These are phyloP conservation scores for Paraphoma sp. DNA, from an alignment of 2,329 filamentous ascomycete species.

Conservation along the genomic window DNA sequence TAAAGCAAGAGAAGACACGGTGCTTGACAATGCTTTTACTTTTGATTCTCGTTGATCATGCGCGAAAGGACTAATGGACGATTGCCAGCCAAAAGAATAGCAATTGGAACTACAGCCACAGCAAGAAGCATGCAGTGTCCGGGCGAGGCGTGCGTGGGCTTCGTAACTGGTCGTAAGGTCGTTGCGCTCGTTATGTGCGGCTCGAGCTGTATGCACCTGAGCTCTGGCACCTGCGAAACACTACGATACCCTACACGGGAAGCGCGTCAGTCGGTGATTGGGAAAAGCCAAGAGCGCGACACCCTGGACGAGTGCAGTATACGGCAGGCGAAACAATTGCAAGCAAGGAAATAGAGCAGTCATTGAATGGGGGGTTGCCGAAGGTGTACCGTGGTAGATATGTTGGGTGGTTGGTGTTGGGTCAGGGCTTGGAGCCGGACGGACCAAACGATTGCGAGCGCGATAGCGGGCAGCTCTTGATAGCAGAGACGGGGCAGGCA, in stretches of 20 bases:
- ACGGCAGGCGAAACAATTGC: conserved; percentile 1
- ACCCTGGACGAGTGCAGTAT: conserved; percentile 17
- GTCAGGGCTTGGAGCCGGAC: conserved; percentile 2
- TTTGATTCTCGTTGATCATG: conserved; percentile 34
- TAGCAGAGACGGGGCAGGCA: background rate
- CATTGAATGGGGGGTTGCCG: conserved; percentile 36
- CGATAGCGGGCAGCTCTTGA: background rate
- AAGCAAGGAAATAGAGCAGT: background rate
- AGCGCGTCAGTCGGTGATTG: conserved; percentile 31
- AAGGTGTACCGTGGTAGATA: conserved; percentile 29
- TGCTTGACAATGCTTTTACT: conserved; percentile 37
- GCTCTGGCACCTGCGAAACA: conserved; percentile 33
- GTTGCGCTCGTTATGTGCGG: conserved; percentile 39
- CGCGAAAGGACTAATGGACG: conserved; percentile 37
- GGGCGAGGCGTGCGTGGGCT: conserved; percentile 16
- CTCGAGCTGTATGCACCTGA: conserved; percentile 42
- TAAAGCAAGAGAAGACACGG: conserved; percentile 34
- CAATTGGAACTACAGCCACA: conserved; percentile 14
- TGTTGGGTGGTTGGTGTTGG: conserved; percentile 7
- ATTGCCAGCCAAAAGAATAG: conserved; percentile 38
- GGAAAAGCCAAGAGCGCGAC: conserved; percentile 13
- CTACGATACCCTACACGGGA: conserved; percentile 15
- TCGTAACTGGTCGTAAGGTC: conserved; percentile 41
- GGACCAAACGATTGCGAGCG: background rate
- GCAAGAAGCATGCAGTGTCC: conserved; percentile 28